Evolutionary conservation across 2,329 filamentous ascomycete genomes (phyloP).

Genomic region (Colletotrichum lindemuthianum): DNA sequence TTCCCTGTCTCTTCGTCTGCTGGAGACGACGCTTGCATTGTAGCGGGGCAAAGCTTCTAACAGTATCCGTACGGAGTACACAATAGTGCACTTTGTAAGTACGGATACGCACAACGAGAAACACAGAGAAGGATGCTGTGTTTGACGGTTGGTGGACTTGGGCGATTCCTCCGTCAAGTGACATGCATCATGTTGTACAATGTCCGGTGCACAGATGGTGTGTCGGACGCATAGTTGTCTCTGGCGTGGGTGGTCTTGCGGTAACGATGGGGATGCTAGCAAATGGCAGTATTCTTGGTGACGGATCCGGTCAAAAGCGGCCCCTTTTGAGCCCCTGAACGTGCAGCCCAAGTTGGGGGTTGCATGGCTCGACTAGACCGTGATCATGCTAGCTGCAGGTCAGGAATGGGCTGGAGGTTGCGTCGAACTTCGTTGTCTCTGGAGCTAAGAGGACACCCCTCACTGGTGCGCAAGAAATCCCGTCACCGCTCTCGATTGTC

Average conservation of each 20-base stretch:
- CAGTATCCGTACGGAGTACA: background rate
- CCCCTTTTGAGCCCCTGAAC: constrained; percentile 25
- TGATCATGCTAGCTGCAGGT: constrained; percentile 32
- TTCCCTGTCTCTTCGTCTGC: constrained; percentile 1
- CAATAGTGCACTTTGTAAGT: background rate
- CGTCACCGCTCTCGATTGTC: constrained; percentile 10
- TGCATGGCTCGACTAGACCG: constrained; percentile 18
- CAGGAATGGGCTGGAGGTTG: constrained; percentile 9
- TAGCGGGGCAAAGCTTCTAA: constrained; percentile 20
- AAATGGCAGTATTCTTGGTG: constrained; percentile 20
- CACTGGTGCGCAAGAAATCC: constrained; percentile 12
- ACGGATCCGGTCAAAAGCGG: constrained; percentile 34
- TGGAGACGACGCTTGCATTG: constrained; percentile 4
- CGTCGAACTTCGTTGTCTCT: constrained; percentile 1
- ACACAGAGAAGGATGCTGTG: background rate
- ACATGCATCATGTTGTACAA: background rate
- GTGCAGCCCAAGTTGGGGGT: constrained; percentile 19
- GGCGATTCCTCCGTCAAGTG: constrained; percentile 17
- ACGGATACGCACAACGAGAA: background rate
- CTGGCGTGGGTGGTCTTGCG: constrained; percentile 27
- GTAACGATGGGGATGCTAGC: constrained; percentile 17
- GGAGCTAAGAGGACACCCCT: constrained; percentile 6
- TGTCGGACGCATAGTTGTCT: constrained; percentile 9
- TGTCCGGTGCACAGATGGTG: background rate
- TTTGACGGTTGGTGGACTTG: background rate